phyloP scores from a whole-genome alignment of 495 filamentous ascomycete species.

The Sordaria brevicollis region DNA sequence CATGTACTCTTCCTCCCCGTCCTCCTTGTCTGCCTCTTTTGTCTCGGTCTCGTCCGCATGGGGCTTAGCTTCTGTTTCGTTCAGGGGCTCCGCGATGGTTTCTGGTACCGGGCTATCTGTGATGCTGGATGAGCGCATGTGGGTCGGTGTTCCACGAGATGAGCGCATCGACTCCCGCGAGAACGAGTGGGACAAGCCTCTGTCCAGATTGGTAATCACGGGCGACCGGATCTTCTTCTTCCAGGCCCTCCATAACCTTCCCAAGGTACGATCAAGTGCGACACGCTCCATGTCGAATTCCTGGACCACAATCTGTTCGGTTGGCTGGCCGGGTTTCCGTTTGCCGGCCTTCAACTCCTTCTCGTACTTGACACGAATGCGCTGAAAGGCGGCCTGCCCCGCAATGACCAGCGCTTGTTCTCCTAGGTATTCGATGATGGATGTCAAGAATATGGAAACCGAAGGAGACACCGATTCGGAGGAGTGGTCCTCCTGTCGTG shows the following conservation, averaged over 20 bases:
- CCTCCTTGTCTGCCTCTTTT: constrained; percentile 3
- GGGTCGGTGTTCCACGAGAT: constrained; percentile 6
- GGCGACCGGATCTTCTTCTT: constrained; percentile 65
- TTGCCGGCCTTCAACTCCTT: constrained; percentile 40
- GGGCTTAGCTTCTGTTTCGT: constrained; percentile 1
- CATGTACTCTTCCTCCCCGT: constrained; percentile 15
- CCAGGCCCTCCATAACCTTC: constrained; percentile 91
- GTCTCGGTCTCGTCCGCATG: not conserved
- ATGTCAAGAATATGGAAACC: constrained; percentile 90
- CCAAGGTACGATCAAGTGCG: constrained; percentile 76
- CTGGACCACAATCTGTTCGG: constrained; percentile 67
- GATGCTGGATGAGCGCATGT: constrained; percentile 30
- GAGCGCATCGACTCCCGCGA: constrained; percentile 28
- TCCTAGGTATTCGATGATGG: constrained; percentile 86
- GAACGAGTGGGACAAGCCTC: constrained; percentile 25
- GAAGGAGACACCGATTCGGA: constrained; percentile 74
- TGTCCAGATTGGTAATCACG: constrained; percentile 16
- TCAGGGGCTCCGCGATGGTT: constrained; percentile 14
- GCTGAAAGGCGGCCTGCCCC: constrained; percentile 77
- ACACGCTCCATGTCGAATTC: constrained; percentile 90
- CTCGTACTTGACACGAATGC: constrained; percentile 44
- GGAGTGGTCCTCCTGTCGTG: constrained; percentile 41
- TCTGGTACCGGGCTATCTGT: constrained; percentile 16
- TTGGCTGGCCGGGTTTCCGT: constrained; percentile 26
- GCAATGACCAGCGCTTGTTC: constrained; percentile 81